A percentile compares a stretch with the other conserved stretches of the same genome.
phyloP scores from a whole-genome alignment of 805 yeast genomes.

The Candida anglica region DNA sequence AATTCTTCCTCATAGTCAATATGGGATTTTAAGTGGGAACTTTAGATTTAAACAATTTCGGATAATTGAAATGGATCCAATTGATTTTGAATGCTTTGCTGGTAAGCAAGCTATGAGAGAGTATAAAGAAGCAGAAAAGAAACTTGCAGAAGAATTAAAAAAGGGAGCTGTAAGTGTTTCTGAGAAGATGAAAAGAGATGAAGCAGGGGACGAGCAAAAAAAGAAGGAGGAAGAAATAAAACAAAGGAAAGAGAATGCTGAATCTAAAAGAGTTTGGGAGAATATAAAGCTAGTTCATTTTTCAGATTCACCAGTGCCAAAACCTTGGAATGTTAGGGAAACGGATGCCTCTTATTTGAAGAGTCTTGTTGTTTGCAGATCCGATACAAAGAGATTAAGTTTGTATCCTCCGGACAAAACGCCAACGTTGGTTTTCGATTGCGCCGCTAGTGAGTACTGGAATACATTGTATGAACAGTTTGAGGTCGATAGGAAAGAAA shows the following conservation, averaged over 20 bases:
- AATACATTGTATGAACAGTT: slow-evolving; percentile 1
- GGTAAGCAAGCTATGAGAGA: not conserved
- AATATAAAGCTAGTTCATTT: slow-evolving; percentile 52
- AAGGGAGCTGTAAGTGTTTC: not conserved
- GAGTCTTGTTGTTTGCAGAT: not conserved
- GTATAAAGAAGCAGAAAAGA: not conserved
- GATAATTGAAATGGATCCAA: slow-evolving; percentile 1
- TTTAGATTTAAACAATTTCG: slow-evolving; percentile 13
- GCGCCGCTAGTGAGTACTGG: slow-evolving; percentile 3
- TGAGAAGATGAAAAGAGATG: not conserved
- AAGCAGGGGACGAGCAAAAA: not conserved
- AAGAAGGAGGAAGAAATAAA: not conserved
- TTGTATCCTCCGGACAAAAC: not conserved
- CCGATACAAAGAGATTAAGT: not conserved
- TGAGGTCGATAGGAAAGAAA: not conserved
- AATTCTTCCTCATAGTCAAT: slow-evolving; percentile 48
- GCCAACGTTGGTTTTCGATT: slow-evolving; percentile 2
- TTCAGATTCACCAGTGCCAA: slow-evolving; percentile 62
- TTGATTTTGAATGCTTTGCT: slow-evolving; percentile 2
- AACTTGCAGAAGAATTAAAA: not conserved
- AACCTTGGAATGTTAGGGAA: slow-evolving; percentile 51
- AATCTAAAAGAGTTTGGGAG: slow-evolving; percentile 2
- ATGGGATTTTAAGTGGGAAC: slow-evolving; percentile 51
- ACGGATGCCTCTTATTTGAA: not conserved
- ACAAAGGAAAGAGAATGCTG: not conserved